A percentile compares a stretch with the other conserved stretches of the same genome.
phyloP scores from a whole-genome alignment of 805 yeast genomes.

The Saturnispora sanitii region DNA sequence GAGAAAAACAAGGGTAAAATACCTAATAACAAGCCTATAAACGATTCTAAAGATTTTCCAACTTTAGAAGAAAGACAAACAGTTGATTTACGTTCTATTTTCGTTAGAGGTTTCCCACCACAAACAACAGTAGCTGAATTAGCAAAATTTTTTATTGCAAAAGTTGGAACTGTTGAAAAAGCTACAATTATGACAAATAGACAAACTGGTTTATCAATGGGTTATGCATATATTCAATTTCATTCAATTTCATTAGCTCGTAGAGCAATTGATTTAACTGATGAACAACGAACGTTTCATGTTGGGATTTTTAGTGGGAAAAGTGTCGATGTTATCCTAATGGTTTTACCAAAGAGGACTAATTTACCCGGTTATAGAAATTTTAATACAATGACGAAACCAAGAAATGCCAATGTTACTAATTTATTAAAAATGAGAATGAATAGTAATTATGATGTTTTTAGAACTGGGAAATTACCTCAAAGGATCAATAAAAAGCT shows the following conservation, averaged over 20 bases:
- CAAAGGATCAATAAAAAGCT: not conserved
- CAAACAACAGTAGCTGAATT: slow-evolving; percentile 70
- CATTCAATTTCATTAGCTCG: slow-evolving; percentile 55
- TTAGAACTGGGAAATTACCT: not conserved
- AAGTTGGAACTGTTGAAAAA: slow-evolving; percentile 65
- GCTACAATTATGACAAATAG: slow-evolving; percentile 70
- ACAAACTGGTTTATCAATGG: slow-evolving; percentile 73
- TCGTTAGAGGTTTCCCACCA: slow-evolving; percentile 80
- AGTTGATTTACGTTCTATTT: slow-evolving; percentile 67
- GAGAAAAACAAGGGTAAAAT: not conserved
- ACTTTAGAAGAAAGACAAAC: slow-evolving; percentile 37
- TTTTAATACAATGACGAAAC: slow-evolving; percentile 8
- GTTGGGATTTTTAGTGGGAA: slow-evolving; percentile 1
- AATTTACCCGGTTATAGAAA: slow-evolving; percentile 63
- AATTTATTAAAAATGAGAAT: not conserved
- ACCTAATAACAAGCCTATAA: not conserved
- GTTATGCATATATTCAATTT: slow-evolving; percentile 81
- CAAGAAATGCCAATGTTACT: not conserved
- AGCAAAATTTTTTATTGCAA: slow-evolving; percentile 53
- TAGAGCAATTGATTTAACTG: slow-evolving; percentile 55
- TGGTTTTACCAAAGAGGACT: slow-evolving; percentile 70
- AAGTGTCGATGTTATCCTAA: slow-evolving; percentile 27
- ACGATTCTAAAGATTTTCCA: slow-evolving; percentile 8
- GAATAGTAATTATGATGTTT: not conserved
- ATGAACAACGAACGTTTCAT: slow-evolving; percentile 51